Evolutionary conservation across 768 basidiomycete genomes (phyloP), one percentile per base, ranked within the genome.

Genomic region (Kwoniella pini): DNA sequence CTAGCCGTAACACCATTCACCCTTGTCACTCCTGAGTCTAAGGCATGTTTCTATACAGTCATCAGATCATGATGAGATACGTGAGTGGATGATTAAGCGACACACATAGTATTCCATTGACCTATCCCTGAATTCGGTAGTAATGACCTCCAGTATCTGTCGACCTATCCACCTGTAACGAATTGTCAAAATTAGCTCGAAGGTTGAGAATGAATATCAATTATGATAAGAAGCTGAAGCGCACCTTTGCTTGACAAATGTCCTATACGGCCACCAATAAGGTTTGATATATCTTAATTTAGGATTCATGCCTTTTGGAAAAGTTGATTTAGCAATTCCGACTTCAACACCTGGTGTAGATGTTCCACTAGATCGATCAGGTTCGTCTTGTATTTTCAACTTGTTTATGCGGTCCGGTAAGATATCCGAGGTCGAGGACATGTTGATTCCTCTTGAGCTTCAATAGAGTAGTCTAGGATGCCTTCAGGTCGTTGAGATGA

Each of bases 81-180:
- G 9, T 38, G 27, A n/a, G 33, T 36, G 33, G 15, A 15, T 36
- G 7, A 36, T 36, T 36, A 36, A 15, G 33, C 15, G 33, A 84
- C 91, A 74, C 79, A 94, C 92, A 82, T 97, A 96, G 77, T 94
- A 97, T 70, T 97, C 93, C 83, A 93, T 87, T 13, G 88, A 90
- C 49, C 93, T 83, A 81, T 96, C 93, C 54, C 93, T 82, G 74
- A 95, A 97, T 77, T 97, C 93, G 0, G 92, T 94, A 0, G 89
- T 91, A 15, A 97, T 88, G 38, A 96, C 87, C 78, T 97, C 93
- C 22, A 97, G 79, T 36, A 96, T 82, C 76, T 92, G 88, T 46
- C 93, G 82, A 31, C 88, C 87, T 36, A 91, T 82, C 92, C 93
- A 96, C 50, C 74, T 71, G 24, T 21, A 11, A 5, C 10, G 21